A percentile compares a stretch with the other conserved stretches of the same genome.
These are phyloP conservation scores for Lablab purpureus DNA, from an alignment of 306 rosid genomes.

Conservation along the genomic window DNA sequence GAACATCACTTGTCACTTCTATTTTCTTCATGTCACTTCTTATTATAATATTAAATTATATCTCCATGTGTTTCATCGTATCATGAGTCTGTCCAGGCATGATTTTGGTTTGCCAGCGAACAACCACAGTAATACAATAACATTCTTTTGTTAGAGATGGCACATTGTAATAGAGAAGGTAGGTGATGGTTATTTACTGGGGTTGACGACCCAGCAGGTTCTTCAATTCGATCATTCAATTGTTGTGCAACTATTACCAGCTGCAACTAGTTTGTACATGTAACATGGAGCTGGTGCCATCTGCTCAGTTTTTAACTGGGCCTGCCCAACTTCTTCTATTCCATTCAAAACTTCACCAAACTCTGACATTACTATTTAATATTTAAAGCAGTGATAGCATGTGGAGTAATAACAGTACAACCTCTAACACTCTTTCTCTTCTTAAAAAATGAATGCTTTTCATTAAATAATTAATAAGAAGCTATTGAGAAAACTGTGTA, in stretches of 20 bases:
- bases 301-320: background rate
- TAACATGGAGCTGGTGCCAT: conserved; percentile 25
- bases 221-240: conserved; percentile 35
- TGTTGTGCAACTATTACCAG: background rate
- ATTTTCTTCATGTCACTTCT: no score
- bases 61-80: no score
- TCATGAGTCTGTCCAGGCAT: no score
- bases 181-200: conserved; percentile 31
- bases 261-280: background rate
- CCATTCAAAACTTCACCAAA: conserved; percentile 46
- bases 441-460: no score
- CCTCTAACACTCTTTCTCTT: no score
- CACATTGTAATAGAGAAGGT: background rate
- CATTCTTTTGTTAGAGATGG: background rate
- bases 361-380: background rate
- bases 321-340: background rate
- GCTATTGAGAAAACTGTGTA: no score
- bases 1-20: no score
- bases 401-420: no score
- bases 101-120: no score
- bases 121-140: background rate
- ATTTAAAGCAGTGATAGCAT: no score
- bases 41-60: no score
- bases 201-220: background rate
- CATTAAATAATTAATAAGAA: no score